Percentiles rank a stretch among this genome's conserved stretches.
These are phyloP conservation scores for Leccinum proliferum DNA, from an alignment of 1,284 basidiomycete species.

Conservation along the genomic window DNA sequence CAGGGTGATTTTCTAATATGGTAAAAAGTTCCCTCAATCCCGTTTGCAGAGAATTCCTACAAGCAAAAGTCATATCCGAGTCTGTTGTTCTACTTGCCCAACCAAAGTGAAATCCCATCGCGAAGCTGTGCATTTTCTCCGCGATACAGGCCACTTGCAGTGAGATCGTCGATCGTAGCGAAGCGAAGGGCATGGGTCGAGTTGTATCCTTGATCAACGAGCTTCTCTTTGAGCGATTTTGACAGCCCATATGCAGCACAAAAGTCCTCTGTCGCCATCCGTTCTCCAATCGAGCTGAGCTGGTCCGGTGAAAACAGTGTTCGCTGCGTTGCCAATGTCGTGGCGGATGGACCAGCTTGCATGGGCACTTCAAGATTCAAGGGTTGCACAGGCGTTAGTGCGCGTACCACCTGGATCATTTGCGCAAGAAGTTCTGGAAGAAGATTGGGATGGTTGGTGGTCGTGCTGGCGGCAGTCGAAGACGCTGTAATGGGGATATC, in stretches of 20 bases:
- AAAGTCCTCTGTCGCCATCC: neutral
- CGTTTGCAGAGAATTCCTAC: no score
- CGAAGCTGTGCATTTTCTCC: neutral
- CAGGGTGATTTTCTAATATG: no score
- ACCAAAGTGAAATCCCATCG: neutral
- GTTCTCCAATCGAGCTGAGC: neutral
- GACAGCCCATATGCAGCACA: neutral
- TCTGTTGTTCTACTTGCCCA: neutral
- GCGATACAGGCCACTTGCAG: neutral
- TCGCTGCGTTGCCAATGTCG: neutral
- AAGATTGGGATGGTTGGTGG: neutral
- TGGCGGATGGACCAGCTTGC: neutral
- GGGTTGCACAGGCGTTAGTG: neutral
- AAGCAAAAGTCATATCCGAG: neutral
- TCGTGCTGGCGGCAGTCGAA: neutral
- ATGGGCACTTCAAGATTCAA: neutral
- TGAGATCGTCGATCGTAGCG: neutral
- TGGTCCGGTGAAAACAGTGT: neutral
- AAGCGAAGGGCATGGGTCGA: neutral
- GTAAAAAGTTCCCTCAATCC: no score
- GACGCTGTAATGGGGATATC: constrained; percentile 84
- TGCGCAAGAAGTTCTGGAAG: neutral
- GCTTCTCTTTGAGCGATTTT: neutral
- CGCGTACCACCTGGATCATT: neutral
- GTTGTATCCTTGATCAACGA: neutral